These are phyloP conservation scores for Nemophila menziesii DNA, from an alignment of 257 asterid genomes.

Conservation along the genomic window DNA sequence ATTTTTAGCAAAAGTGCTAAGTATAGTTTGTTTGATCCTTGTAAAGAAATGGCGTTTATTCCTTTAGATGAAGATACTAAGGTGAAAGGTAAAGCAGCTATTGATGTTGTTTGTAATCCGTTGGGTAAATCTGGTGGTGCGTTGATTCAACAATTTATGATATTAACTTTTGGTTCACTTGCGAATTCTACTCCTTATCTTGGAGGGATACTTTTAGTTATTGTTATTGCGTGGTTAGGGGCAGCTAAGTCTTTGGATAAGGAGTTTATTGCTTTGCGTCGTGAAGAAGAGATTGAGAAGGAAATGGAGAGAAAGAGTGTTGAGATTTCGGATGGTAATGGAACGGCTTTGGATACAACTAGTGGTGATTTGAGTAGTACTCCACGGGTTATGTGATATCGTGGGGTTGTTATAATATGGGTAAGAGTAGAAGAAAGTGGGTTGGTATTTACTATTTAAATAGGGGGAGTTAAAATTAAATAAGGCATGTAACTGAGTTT, in stretches of 20 bases:
- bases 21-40: constrained; percentile 93
- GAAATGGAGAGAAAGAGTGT: constrained; percentile 80
- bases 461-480: no score
- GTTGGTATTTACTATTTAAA: no score
- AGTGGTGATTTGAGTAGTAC: constrained; percentile 32
- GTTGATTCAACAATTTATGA: constrained; percentile 90
- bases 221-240: constrained; percentile 78
- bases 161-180: constrained; percentile 75
- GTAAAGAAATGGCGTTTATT: constrained; percentile 99
- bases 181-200: constrained; percentile 96
- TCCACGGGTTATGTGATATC: constrained; percentile 34
- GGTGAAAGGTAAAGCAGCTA: constrained; percentile 98
- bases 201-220: constrained; percentile 76
- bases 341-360: constrained; percentile 19
- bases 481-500: no score
- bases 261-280: constrained; percentile 73
- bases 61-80: constrained; percentile 97
- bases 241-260: constrained; percentile 80
- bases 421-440: no score
- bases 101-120: constrained; percentile 95
- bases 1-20: constrained; percentile 96
- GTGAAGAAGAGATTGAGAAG: constrained; percentile 85
- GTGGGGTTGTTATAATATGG: not conserved
- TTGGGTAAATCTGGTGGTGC: constrained; percentile 98
- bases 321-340: constrained; percentile 37